Percentiles rank a stretch among this genome's conserved stretches.
Conservation (phyloP, 2,329 filamentous ascomycete species). For the Penicillium olsonii region DNA sequence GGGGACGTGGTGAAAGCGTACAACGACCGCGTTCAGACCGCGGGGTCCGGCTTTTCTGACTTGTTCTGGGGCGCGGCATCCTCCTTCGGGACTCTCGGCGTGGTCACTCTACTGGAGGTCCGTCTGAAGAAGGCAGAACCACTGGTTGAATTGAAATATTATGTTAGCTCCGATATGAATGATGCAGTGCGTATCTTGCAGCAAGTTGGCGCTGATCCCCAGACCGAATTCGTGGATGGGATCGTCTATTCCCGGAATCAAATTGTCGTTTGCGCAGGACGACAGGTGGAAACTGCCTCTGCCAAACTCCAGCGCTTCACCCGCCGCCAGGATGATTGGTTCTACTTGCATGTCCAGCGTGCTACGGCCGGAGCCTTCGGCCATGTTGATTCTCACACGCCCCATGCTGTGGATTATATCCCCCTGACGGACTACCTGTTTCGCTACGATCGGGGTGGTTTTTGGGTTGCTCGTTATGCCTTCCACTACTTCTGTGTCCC, state of each 20-base stretch:
- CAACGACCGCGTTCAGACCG: conserved; percentile 5
- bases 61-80: conserved; percentile 62
- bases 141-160: conserved; percentile 65
- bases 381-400: not conserved
- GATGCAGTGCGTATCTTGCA: conserved; percentile 53
- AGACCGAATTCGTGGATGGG: conserved; percentile 68
- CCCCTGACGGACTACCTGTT: conserved; percentile 42
- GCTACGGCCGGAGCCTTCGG: conserved; percentile 5
- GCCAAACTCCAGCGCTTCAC: conserved; percentile 52
- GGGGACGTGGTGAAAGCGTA: conserved; percentile 57
- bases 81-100: conserved; percentile 61
- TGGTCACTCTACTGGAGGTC: conserved; percentile 63
- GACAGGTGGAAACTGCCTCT: conserved; percentile 52
- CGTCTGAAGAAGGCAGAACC: conserved; percentile 55
- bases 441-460: conserved; percentile 62
- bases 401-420: conserved; percentile 26
- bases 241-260: conserved; percentile 61
- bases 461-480: conserved; percentile 64
- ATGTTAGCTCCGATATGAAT: conserved; percentile 53
- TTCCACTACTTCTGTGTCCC: conserved; percentile 63
- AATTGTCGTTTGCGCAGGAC: conserved; percentile 64
- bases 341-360: conserved; percentile 63
- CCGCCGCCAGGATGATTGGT: conserved; percentile 68
- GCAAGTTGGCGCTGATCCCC: conserved; percentile 42
- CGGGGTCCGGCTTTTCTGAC: conserved; percentile 44